phyloP scores from a whole-genome alignment of 176 grass and related monocot genomes.

The Chloris gayana region DNA sequence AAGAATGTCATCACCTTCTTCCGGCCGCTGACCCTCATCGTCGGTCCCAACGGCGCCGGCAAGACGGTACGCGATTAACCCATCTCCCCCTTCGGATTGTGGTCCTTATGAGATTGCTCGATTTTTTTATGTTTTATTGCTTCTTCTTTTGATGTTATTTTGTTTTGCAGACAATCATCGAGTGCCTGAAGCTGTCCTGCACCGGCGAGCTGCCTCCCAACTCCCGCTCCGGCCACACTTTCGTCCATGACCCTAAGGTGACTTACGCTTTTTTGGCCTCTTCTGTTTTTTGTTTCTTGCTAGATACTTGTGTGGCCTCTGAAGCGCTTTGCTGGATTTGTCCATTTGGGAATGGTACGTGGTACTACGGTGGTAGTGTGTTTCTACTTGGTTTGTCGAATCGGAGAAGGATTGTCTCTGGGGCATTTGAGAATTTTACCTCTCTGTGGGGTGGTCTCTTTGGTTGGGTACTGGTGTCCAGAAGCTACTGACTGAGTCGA shows the following conservation, averaged over 20 bases:
- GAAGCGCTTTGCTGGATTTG: constrained; percentile 5
- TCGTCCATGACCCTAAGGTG: constrained; percentile 95
- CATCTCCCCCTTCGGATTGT: neutral
- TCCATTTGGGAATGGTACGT: neutral
- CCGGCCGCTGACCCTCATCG: constrained; percentile 96
- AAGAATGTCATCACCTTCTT: constrained; percentile 99
- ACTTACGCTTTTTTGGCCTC: neutral
- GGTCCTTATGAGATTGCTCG: neutral
- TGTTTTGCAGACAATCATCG: constrained; percentile 81
- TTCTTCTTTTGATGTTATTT: neutral
- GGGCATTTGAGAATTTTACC: neutral
- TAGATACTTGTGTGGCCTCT: neutral
- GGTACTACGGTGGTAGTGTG: no score
- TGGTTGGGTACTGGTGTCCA: neutral
- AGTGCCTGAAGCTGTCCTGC: constrained; percentile 96
- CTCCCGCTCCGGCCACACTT: constrained; percentile 90
- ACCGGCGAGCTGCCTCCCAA: constrained; percentile 94
- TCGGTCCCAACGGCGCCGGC: constrained; percentile 93
- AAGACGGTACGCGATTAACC: constrained; percentile 60
- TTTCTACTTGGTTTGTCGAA: neutral
- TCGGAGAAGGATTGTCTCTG: neutral
- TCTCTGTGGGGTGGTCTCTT: neutral
- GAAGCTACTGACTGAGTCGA: neutral
- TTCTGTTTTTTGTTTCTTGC: neutral
- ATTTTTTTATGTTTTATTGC: neutral